These are phyloP conservation scores for Vaccinium corymbosum DNA, from an alignment of 148 eudicot genomes.

Conservation along the genomic window DNA sequence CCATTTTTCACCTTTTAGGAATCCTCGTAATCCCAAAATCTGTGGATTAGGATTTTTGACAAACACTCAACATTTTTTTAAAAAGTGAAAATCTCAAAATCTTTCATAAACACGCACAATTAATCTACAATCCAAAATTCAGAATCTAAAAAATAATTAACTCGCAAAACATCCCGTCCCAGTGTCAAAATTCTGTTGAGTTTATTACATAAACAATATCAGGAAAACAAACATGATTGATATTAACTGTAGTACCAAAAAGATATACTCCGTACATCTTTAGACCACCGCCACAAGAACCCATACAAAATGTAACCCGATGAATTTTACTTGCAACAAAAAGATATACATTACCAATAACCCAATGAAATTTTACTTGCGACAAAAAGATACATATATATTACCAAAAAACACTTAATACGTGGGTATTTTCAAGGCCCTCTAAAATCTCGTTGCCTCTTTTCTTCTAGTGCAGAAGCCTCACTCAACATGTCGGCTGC, in stretches of 20 bases:
- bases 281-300: background rate
- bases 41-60: too few relatives aligned
- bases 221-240: background rate
- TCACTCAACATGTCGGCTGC: conserved; percentile 90
- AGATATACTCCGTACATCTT: background rate
- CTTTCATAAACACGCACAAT: background rate
- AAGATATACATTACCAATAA: background rate
- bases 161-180: too few relatives aligned
- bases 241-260: too few relatives aligned
- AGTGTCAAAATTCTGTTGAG: background rate
- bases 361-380: background rate
- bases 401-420: background rate
- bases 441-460: conserved; percentile 37
- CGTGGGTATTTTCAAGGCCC: conserved; percentile 23
- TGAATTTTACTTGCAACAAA: background rate
- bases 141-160: too few relatives aligned
- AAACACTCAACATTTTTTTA: too few relatives aligned
- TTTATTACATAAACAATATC: background rate
- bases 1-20: too few relatives aligned
- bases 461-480: conserved; percentile 82
- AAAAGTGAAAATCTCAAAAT: too few relatives aligned
- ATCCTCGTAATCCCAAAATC: too few relatives aligned
- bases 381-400: background rate
- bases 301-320: background rate
- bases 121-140: background rate